Evolutionary conservation across 2,329 filamentous ascomycete genomes (phyloP).

Genomic region (Chrysosporium keratinophilum): DNA sequence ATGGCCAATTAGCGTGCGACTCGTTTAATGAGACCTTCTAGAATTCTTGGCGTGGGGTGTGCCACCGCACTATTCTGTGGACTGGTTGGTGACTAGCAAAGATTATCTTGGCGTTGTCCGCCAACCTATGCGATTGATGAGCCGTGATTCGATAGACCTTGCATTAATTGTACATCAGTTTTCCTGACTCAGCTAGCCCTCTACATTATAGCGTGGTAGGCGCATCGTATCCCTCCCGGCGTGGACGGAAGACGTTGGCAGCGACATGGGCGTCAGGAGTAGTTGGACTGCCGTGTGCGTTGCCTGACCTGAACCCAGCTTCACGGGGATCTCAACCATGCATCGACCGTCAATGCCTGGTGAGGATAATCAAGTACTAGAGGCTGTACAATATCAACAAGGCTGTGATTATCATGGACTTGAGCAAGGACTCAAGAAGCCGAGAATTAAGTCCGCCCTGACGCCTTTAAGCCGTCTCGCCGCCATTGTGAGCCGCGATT

Average conservation of each 20-base stretch:
- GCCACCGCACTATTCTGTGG: background rate
- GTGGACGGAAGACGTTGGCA: too few relatives aligned
- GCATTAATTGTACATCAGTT: too few relatives aligned
- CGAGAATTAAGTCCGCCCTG: background rate
- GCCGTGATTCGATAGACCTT: too few relatives aligned
- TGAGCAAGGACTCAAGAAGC: too few relatives aligned
- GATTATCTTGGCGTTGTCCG: background rate
- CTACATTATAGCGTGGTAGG: too few relatives aligned
- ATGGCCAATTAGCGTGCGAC: background rate
- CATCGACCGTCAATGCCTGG: background rate
- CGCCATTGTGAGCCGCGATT: background rate
- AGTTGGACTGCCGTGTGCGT: too few relatives aligned
- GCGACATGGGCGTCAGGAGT: too few relatives aligned
- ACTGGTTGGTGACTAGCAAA: background rate
- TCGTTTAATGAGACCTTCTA: slow-evolving; percentile 4
- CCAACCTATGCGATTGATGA: too few relatives aligned
- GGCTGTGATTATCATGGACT: background rate
- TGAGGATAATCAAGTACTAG: background rate
- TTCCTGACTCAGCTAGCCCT: too few relatives aligned
- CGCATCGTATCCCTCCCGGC: too few relatives aligned
- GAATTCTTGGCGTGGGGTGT: background rate
- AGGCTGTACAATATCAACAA: background rate
- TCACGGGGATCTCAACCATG: background rate
- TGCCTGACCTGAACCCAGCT: too few relatives aligned
- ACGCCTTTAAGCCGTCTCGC: background rate